These are phyloP conservation scores for Alternaria hordeiaustralica DNA, from an alignment of 2,329 filamentous ascomycete species.

Conservation along the genomic window DNA sequence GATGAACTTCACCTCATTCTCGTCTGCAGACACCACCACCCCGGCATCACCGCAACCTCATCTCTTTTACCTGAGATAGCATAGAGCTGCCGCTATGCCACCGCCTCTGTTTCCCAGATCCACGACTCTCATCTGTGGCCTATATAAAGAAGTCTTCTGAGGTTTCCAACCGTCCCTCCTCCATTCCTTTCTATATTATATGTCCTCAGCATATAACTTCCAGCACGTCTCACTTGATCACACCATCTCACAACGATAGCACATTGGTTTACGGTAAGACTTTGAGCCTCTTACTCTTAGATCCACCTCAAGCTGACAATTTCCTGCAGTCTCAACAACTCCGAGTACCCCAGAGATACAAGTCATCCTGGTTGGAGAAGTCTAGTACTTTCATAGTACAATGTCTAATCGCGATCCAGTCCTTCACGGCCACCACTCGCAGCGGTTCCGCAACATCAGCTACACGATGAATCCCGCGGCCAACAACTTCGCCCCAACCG, in stretches of 20 bases:
- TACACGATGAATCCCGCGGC: conserved; percentile 20
- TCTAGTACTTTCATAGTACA: neutral
- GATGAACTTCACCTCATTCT: neutral
- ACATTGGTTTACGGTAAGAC: neutral
- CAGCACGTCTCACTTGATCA: neutral
- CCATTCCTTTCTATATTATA: neutral
- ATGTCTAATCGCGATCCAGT: conserved; percentile 9
- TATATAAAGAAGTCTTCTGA: neutral
- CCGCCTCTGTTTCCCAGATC: neutral
- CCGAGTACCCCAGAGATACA: neutral
- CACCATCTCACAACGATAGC: neutral
- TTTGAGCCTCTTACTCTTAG: neutral
- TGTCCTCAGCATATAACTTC: neutral
- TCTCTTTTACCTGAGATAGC: conserved; percentile 8
- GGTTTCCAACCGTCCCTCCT: neutral
- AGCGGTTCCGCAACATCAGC: neutral
- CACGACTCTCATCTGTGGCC: neutral
- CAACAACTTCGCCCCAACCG: conserved; percentile 14
- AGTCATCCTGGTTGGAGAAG: neutral
- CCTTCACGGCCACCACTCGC: neutral
- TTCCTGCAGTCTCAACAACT: neutral
- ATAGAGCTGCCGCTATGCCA: neutral
- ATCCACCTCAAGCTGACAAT: neutral
- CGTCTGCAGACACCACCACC: neutral
- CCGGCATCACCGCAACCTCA: neutral